Evolutionary conservation across 192 early-diverging fungal species (phyloP), one percentile per base, ranked within the genome.

Genomic region (Umbelopsis ramanniana): DNA sequence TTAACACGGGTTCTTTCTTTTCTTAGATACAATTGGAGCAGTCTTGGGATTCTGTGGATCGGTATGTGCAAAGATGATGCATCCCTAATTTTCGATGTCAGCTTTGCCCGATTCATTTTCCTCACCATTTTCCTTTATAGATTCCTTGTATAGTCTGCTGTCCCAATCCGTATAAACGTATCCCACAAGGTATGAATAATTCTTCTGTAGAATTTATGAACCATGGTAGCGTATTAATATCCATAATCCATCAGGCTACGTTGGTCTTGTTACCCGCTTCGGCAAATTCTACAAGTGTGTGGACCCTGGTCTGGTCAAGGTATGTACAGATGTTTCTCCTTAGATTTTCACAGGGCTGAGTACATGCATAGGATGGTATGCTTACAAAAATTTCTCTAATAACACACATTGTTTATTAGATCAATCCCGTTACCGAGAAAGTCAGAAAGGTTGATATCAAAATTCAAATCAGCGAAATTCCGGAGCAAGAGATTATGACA

Each of bases 401-500:
- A n/a, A 12, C 22, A 29, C 17, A 66, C 19, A 38, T 48, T 48
- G 8, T 0, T 12, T 17, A n/a, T 38, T 67, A 75, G 21, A 79
- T 89, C 17, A 87, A 86, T 67, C 79, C 80, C 12, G 21, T 80
- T 60, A 83, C 81, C 4, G 85, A 86, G 63, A 69, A 43, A 4
- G 37, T 83, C 50, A 40, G 43, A 5, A 76, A 73, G 38, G 79
- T 88, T 17, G 87, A 92, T 70, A 89, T 89, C 48, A 88, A 85
- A 69, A 84, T 93, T 24, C 85, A 89, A 63, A 86, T 92, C 9
- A 72, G 79, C 40, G 74, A 90, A 10, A 89, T 95, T 24, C 87
- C 88, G 46, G 68, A 78, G 35, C 91, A 96, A 76, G 81, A 82
- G 29, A 91, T 96, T 68, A 91, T 95, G 75, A 95, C 93, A 63